Base-by-base conservation (phyloP, 2,329 filamentous ascomycete species). In the Dactylellina drechsleri region DNA sequence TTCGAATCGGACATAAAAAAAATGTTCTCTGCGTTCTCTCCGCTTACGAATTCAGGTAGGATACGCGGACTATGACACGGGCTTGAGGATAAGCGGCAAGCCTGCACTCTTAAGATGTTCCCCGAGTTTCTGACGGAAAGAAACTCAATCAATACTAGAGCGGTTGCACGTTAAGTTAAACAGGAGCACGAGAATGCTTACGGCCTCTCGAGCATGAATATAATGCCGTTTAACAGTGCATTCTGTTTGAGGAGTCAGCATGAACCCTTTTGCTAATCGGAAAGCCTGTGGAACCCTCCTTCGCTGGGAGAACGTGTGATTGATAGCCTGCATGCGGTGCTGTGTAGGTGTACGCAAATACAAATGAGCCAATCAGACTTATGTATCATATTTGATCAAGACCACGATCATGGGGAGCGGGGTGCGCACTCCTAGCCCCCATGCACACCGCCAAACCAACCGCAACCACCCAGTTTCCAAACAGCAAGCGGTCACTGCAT, bases 251-350 rank as follows among this genome's bases (percentile, higher is more conserved):
- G 31, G 31, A 36, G 31, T 36, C 6, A 36, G 31, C 31, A 36
- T 36, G 31, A 10, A 8, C 6, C 5, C 10, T 36, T 36, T 36
- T 36, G 31, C 31, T 50, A 50, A 18, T 52, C 47, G 10, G 47
- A 26, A 18, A 53, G 45, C 52, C 52, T 57, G 66, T 64, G 50
- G 59, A 53, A 66, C 53, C 12, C n/a, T 23, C 52, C 62, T 57
- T 53, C 52, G 62, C 62, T 66, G 41, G 57, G 66, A 47, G 43
- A 18, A 18, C 53, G 60, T 73, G 68, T 66, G 68, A 73, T 73
- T 58, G 23, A 53, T 52, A 23, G 60, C 60, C 47, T 73, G 68
- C 68, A 74, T 67, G 57, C 61, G 68, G 56, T 66, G 62, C 31
- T 66, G 70, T 28, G 70, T 75, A 57, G 60, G 60, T 47, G 10